Percentiles rank a stretch among this genome's conserved stretches.
These are phyloP conservation scores for Rhytidiadelphus loreus DNA, from an alignment of 225 moss, liverwort and hornwort species.

Conservation along the genomic window DNA sequence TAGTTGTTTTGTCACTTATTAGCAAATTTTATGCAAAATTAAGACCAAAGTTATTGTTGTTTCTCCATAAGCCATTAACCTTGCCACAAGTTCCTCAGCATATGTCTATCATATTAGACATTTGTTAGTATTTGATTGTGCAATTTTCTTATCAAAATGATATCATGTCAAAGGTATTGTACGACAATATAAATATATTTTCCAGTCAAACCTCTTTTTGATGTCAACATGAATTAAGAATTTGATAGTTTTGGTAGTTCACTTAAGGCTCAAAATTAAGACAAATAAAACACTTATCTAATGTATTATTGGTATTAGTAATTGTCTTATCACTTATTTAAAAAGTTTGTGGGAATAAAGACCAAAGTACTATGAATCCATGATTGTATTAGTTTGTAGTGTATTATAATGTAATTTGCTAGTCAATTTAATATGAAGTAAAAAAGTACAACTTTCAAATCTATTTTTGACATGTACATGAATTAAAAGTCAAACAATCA, in stretches of 20 bases:
- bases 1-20: not conserved
- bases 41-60: not conserved
- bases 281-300: not conserved
- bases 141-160: not conserved
- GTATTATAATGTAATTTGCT: not conserved
- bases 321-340: not conserved
- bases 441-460: not conserved
- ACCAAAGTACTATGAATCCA: not conserved
- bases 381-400: not conserved
- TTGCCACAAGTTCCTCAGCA: too few species aligned
- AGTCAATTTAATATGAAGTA: not conserved
- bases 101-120: too few species aligned
- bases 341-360: not conserved
- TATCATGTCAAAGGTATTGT: not conserved
- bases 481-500: not conserved
- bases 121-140: not conserved
- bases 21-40: not conserved
- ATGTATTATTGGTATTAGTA: not conserved
- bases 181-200: not conserved
- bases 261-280: not conserved
- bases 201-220: rapidly evolving
- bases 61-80: too few species aligned
- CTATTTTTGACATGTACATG: not conserved
- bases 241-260: not conserved
- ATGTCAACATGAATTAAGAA: not conserved